A percentile compares a stretch with the other conserved stretches of the same genome.
These are phyloP conservation scores for Zymoseptoria brevis DNA, from an alignment of 2,329 filamentous ascomycete genomes.

Conservation along the genomic window DNA sequence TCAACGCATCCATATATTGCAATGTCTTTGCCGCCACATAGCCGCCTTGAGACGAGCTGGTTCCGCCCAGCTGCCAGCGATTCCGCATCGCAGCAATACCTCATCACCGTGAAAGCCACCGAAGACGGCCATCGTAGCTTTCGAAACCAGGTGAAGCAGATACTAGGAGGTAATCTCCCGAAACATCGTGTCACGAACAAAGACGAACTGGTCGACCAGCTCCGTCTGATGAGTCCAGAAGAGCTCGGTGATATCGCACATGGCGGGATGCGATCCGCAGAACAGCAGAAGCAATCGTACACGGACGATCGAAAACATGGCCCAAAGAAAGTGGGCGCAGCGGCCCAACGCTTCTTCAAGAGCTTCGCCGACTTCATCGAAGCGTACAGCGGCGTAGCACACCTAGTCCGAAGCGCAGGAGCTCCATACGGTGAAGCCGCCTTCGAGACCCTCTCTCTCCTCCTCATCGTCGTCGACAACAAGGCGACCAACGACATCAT, in stretches of 20 bases:
- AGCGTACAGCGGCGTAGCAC: constrained; percentile 7
- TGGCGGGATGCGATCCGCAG: background rate
- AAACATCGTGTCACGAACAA: background rate
- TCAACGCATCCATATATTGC: background rate
- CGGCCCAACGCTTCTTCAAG: background rate
- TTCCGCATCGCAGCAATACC: background rate
- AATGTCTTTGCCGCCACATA: background rate
- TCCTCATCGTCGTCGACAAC: background rate
- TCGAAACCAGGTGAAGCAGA: background rate
- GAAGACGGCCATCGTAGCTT: background rate
- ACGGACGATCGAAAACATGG: background rate
- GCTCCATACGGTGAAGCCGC: constrained; percentile 8
- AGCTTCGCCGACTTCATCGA: constrained; percentile 7
- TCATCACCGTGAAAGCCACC: background rate
- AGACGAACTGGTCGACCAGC: background rate
- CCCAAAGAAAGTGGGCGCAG: background rate
- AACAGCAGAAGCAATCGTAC: background rate
- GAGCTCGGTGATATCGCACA: background rate
- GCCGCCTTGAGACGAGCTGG: background rate
- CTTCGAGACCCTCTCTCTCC: constrained; percentile 6
- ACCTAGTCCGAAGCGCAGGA: constrained; percentile 5
- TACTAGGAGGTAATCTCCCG: background rate
- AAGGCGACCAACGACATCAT: background rate
- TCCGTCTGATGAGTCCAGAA: background rate
- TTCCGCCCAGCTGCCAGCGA: background rate